Conservation (phyloP, 352 stramenopile genomes). For the Phytophthora pluvialis region DNA sequence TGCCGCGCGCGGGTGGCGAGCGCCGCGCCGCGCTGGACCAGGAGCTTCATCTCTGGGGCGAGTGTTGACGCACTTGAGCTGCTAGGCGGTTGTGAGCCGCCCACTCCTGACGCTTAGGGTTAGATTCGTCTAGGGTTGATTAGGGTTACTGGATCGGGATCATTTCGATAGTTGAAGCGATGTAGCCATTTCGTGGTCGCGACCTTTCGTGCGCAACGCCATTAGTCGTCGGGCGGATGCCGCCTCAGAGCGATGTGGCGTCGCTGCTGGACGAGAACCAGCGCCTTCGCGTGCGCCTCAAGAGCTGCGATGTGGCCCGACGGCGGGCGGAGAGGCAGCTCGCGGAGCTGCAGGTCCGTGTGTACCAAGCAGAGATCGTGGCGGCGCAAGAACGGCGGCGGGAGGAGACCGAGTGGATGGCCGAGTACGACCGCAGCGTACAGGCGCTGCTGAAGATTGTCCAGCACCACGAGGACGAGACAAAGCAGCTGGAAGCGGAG, state of each 20-base stretch:
- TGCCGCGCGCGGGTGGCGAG: slow-evolving; percentile 26
- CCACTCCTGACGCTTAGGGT: not conserved
- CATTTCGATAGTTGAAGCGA: slow-evolving; percentile 1
- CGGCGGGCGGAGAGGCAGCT: slow-evolving; percentile 19
- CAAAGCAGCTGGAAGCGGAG: slow-evolving; percentile 16
- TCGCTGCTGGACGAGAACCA: slow-evolving; percentile 48
- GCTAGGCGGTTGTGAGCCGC: slow-evolving; percentile 22
- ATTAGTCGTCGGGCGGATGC: not conserved
- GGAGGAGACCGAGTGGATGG: slow-evolving; percentile 47
- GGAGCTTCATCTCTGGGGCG: slow-evolving; percentile 38
- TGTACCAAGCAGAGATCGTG: slow-evolving; percentile 31
- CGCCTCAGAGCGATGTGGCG: not conserved
- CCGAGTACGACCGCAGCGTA: slow-evolving; percentile 52
- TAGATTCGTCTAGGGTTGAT: too few relatives aligned
- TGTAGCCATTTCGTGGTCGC: slow-evolving; percentile 16
- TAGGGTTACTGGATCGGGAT: too few relatives aligned
- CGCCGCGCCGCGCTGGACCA: slow-evolving; percentile 29
- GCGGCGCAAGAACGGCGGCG: slow-evolving; percentile 17
- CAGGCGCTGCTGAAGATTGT: slow-evolving; percentile 57
- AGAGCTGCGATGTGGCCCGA: slow-evolving; percentile 25
- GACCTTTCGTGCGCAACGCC: slow-evolving; percentile 22
- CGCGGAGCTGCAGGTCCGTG: slow-evolving; percentile 22
- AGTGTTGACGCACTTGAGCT: slow-evolving; percentile 8
- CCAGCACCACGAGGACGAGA: slow-evolving; percentile 46
- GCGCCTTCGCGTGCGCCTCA: slow-evolving; percentile 44